Base-by-base conservation (phyloP, 2,329 filamentous ascomycete species). In the Whalleya microplaca region DNA sequence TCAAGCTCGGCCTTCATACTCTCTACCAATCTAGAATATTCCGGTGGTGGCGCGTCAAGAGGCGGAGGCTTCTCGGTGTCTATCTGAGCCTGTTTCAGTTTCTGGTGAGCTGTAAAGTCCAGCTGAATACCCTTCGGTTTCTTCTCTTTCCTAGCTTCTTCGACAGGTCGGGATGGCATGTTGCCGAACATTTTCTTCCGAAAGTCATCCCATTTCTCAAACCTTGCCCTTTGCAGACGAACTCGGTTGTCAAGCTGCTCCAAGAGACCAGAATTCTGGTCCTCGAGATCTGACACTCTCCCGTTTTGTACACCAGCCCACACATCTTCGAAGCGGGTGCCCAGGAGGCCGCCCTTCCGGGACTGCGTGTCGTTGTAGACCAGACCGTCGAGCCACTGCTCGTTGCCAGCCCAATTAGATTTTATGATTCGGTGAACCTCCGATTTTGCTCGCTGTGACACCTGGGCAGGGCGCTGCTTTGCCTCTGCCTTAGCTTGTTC, bases 401-500 rank as follows among this genome's bases (percentile, higher is more conserved):
- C 84, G 66, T 88, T 85, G 1, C 91, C 92, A 14, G 90, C 80
- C 92, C 92, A 96, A 63, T 92, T 91, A 58, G 87, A 86, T 37
- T 82, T 80, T 27, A 92, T 75, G 2, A 82, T 79, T 42, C 82
- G 83, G 64, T 87, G 81, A 54, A 91, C 75, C 41, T 84, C 76
- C 0, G 72, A 63, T 44, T 75, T 78, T 2, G 75, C 70, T 41
- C 79, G 73, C 10, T 79, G 74, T 0, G 80, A 72, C 6, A 79
- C 61, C 21, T 73, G 68, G 14, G 72, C 68, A 16, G 69, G 59
- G 0, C 62, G 59, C 21, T 63, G 57, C 53, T 64, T 63, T 3
- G 63, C 51, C 41, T 62, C 47, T 2, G 66, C 64, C 21, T 72
- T 70, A 6, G 78, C 70, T 46, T 76, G 76, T 58, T 85, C 81